Percentiles rank a stretch among this genome's conserved stretches.
Evolutionary conservation across 1,284 basidiomycete species (phyloP).

Genomic region (Ceratobasidium sp.): DNA sequence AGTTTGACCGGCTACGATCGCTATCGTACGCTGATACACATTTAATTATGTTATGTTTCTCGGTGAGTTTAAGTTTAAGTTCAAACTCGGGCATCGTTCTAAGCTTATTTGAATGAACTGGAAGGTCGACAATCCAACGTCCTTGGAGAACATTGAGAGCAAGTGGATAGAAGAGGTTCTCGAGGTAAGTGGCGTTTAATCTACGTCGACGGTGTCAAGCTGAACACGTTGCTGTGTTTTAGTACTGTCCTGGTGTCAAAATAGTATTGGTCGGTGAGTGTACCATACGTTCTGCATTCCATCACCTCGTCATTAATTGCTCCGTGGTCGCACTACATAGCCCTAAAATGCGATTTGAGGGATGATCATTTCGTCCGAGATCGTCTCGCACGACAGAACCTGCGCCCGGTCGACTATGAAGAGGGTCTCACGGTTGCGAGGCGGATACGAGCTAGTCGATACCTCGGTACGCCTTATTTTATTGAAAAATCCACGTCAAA

Average conservation of each 20-base stretch:
- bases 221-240: slow-evolving; percentile 52
- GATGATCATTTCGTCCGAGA: slow-evolving; percentile 77
- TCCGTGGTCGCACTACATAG: slow-evolving; percentile 56
- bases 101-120: background rate
- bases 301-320: slow-evolving; percentile 4
- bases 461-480: slow-evolving; percentile 74
- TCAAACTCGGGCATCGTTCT: background rate
- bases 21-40: slow-evolving; percentile 95
- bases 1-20: slow-evolving; percentile 91
- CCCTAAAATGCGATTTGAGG: slow-evolving; percentile 93
- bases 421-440: slow-evolving; percentile 88
- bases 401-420: slow-evolving; percentile 85
- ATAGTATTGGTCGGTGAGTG: slow-evolving; percentile 87
- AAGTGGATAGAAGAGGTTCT: slow-evolving; percentile 94
- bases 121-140: slow-evolving; percentile 89
- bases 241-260: slow-evolving; percentile 94
- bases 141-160: slow-evolving; percentile 91
- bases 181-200: slow-evolving; percentile 40
- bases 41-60: slow-evolving; percentile 94
- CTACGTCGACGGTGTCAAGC: background rate
- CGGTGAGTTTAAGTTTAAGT: slow-evolving; percentile 63
- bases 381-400: slow-evolving; percentile 72
- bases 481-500: background rate
- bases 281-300: slow-evolving; percentile 5
- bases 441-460: slow-evolving; percentile 90